These are phyloP conservation scores for Trichophyton benhamiae DNA, from an alignment of 2,329 filamentous ascomycete species.

Conservation along the genomic window DNA sequence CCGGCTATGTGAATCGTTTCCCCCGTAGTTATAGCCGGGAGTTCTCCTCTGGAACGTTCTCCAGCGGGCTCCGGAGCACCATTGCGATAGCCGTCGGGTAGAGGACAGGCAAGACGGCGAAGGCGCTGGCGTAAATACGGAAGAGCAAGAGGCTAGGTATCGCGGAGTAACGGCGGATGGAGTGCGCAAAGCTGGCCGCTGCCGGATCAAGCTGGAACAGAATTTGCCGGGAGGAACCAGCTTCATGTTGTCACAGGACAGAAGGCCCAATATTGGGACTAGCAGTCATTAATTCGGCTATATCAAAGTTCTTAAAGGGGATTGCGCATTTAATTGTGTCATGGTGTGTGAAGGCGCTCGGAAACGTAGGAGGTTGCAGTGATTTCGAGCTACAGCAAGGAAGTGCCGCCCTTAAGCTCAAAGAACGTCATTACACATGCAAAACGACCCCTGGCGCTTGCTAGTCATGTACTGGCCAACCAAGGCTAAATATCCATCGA, in stretches of 20 bases:
- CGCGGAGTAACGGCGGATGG: neutral
- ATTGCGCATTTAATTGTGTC: neutral
- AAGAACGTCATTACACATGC: neutral
- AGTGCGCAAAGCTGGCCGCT: neutral
- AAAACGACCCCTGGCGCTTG: neutral
- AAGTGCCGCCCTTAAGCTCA: neutral
- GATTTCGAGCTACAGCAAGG: neutral
- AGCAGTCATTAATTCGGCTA: neutral
- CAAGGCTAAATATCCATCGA: neutral
- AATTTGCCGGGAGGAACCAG: neutral
- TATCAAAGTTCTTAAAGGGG: neutral
- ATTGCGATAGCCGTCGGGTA: conserved; percentile 7
- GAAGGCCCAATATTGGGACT: neutral
- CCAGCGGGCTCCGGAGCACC: conserved; percentile 13
- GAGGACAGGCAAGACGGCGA: neutral
- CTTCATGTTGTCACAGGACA: neutral
- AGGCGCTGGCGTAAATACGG: neutral
- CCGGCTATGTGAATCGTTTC: neutral
- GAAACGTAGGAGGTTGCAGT: neutral
- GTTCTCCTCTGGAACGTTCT: conserved; percentile 3
- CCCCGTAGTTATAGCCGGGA: neutral
- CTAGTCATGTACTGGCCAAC: neutral
- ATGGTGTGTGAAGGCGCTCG: neutral
- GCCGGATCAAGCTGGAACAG: neutral
- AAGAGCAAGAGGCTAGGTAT: neutral